Conservation (phyloP, 306 rosid species). For the Quercus wislizeni region DNA sequence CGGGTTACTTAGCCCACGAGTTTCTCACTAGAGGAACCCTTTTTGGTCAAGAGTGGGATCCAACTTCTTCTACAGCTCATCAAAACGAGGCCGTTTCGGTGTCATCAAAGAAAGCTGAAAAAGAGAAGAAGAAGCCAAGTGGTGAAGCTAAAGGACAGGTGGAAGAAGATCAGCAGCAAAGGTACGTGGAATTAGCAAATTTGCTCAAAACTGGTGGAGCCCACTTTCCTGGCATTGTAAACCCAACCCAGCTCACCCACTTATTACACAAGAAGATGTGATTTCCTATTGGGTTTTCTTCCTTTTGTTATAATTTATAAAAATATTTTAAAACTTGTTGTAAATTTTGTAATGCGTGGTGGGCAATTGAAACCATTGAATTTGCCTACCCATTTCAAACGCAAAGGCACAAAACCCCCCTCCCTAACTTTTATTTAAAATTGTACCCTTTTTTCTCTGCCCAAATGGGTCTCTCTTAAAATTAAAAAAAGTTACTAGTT, state of each 20-base stretch:
- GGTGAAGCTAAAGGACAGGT: conserved; percentile 16
- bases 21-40: conserved; percentile 74
- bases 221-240: conserved; percentile 70
- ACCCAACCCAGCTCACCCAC: conserved; percentile 78
- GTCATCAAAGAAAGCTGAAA: not conserved
- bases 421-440: too few relatives aligned
- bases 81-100: conserved; percentile 9
- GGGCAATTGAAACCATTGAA: too few relatives aligned
- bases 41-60: conserved; percentile 62
- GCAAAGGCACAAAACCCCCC: too few relatives aligned
- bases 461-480: too few relatives aligned
- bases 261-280: conserved; percentile 51
- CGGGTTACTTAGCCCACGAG: conserved; percentile 89
- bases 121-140: conserved; percentile 17
- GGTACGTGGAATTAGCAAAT: conserved; percentile 67
- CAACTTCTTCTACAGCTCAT: not conserved
- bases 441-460: too few relatives aligned
- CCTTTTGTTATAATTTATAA: not conserved
- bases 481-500: too few relatives aligned
- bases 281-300: conserved; percentile 32
- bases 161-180: conserved; percentile 23
- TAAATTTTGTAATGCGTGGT: too few relatives aligned
- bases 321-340: not conserved
- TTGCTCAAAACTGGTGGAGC: conserved; percentile 56
- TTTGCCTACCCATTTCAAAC: too few relatives aligned